Conservation (phyloP, 768 basidiomycete species). For the Termitomyces sp. region DNA sequence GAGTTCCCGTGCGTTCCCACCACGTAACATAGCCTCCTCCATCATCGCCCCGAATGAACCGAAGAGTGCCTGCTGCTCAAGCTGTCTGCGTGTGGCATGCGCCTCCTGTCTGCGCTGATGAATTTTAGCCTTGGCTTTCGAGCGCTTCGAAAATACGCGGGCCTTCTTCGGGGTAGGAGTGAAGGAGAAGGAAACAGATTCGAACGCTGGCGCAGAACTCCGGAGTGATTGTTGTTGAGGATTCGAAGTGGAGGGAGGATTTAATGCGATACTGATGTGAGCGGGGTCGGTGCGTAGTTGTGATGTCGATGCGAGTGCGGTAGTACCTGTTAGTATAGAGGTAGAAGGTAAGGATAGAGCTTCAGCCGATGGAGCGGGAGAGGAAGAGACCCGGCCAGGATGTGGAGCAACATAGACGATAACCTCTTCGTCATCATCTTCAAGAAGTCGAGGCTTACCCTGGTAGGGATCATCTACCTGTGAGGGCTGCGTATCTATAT, state of each 20-base stretch:
- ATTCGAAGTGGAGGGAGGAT: not conserved
- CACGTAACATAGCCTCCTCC: constrained; percentile 45
- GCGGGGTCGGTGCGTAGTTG: not conserved
- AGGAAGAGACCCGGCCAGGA: constrained; percentile 35
- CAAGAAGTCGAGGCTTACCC: constrained; percentile 12
- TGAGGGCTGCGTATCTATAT: constrained; percentile 38
- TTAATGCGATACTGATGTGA: not conserved
- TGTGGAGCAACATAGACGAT: constrained; percentile 79
- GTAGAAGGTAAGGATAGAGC: constrained; percentile 7
- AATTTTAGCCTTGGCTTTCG: constrained; percentile 17
- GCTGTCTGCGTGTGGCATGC: constrained; percentile 17
- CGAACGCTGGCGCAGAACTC: constrained; percentile 16
- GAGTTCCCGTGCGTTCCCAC: constrained; percentile 24
- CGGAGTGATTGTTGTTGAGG: not conserved
- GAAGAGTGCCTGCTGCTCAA: constrained; percentile 28
- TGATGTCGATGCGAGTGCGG: constrained; percentile 3
- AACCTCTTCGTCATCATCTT: constrained; percentile 51
- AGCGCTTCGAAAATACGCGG: constrained; percentile 22
- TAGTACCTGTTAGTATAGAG: constrained; percentile 22
- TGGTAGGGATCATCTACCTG: constrained; percentile 7
- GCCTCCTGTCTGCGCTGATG: constrained; percentile 18
- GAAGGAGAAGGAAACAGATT: constrained; percentile 30
- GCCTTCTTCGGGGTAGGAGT: constrained; percentile 22
- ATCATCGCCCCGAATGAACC: constrained; percentile 49
- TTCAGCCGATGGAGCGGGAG: constrained; percentile 1